Percentiles rank a stretch among this genome's conserved stretches.
Evolutionary conservation across 257 asterid species (phyloP).

Genomic region (Perilla frutescens): DNA sequence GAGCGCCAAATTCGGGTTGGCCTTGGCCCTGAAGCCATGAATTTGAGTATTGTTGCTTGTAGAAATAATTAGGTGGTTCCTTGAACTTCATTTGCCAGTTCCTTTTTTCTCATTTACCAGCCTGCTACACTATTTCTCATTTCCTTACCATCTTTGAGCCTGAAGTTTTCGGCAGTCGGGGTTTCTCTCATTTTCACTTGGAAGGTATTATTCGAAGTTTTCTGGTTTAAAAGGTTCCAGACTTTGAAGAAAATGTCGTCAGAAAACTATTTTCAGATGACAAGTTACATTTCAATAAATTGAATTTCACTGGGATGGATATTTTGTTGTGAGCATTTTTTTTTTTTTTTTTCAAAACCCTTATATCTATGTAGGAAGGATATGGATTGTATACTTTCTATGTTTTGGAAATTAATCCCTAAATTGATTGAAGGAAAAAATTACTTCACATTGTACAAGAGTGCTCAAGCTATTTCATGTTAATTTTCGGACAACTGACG

Average conservation of each 20-base stretch:
- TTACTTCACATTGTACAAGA: too few species aligned
- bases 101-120: slow-evolving; percentile 7
- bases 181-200: slow-evolving; percentile 17
- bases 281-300: slow-evolving; percentile 12
- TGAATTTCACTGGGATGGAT: not conserved
- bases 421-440: too few species aligned
- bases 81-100: slow-evolving; percentile 29
- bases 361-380: too few species aligned
- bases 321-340: too few species aligned
- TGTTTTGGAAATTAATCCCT: too few species aligned
- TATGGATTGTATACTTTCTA: too few species aligned
- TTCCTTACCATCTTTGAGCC: slow-evolving; percentile 20
- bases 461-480: too few species aligned
- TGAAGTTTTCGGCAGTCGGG: slow-evolving; percentile 32
- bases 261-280: slow-evolving; percentile 16
- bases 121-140: not conserved
- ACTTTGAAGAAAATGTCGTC: slow-evolving; percentile 9
- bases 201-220: not conserved
- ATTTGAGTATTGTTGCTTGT: slow-evolving; percentile 12
- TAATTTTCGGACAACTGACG: too few species aligned
- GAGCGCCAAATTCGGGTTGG: slow-evolving; percentile 57
- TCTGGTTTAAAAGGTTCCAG: not conserved
- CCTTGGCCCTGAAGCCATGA: slow-evolving; percentile 59
- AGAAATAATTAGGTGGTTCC: slow-evolving; percentile 26
- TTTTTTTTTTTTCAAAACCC: too few species aligned